A percentile compares a stretch with the other conserved stretches of the same genome.
phyloP scores from a whole-genome alignment of 2,329 filamentous ascomycete genomes.

The Mycosphaerella arachidis region DNA sequence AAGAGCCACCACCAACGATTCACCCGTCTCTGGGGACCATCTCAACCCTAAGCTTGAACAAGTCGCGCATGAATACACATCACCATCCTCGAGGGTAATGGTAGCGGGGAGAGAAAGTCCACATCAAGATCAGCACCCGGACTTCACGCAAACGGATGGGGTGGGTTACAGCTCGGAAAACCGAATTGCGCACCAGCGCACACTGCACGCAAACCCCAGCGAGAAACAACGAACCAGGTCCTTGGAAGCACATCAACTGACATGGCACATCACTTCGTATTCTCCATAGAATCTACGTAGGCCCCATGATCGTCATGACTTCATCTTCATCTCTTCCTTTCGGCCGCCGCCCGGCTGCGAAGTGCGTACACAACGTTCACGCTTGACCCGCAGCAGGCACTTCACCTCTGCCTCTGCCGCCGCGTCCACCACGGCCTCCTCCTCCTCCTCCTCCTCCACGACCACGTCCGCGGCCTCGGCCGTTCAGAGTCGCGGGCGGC shows the following conservation, averaged over 20 bases:
- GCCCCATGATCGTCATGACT: neutral
- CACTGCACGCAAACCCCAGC: neutral
- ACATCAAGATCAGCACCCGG: neutral
- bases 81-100: neutral
- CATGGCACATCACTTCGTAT: neutral
- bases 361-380: neutral
- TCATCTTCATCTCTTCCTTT: neutral
- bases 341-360: neutral
- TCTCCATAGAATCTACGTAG: neutral
- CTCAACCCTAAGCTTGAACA: neutral
- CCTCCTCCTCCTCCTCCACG: slow-evolving; percentile 19
- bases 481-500: slow-evolving; percentile 56
- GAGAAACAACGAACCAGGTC: neutral
- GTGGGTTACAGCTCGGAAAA: too few relatives aligned
- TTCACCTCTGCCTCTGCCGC: slow-evolving; percentile 6
- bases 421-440: slow-evolving; percentile 19
- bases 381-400: slow-evolving; percentile 3
- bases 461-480: slow-evolving; percentile 27
- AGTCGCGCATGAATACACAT: neutral
- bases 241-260: neutral
- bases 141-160: neutral
- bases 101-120: too few relatives aligned
- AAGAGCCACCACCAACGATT: too few relatives aligned
- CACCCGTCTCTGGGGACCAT: neutral
- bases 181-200: neutral